These are phyloP conservation scores for Xylaria grammica DNA, from an alignment of 495 filamentous ascomycete species.

Conservation along the genomic window DNA sequence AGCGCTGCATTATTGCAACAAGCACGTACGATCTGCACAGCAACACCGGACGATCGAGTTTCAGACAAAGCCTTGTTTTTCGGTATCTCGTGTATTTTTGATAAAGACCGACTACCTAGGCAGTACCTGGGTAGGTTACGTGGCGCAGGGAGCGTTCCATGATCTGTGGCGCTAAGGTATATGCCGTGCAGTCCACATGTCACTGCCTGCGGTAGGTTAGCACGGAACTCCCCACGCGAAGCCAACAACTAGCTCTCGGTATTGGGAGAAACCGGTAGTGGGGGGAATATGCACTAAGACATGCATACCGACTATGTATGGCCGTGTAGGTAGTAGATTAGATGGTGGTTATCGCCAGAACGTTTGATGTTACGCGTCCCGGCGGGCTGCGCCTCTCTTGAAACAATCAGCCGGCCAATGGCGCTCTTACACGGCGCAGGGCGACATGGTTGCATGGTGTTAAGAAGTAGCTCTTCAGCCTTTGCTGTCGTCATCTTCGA, in stretches of 20 bases:
- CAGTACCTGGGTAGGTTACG: too few relatives aligned
- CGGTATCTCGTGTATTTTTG: too few relatives aligned
- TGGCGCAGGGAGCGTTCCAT: neutral
- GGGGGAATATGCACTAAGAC: neutral
- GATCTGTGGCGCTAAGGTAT: neutral
- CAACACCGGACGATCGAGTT: neutral
- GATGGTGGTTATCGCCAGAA: neutral
- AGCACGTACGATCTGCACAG: neutral
- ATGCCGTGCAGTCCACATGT: neutral
- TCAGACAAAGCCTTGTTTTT: constrained; percentile 1
- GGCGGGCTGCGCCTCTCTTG: constrained; percentile 11
- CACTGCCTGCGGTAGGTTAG: neutral
- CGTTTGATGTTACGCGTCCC: constrained; percentile 10
- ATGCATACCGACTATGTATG: neutral
- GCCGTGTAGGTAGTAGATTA: neutral
- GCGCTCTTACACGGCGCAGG: neutral
- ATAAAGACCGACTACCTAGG: too few relatives aligned
- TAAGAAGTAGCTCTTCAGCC: neutral
- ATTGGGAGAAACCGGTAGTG: neutral
- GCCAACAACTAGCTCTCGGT: neutral
- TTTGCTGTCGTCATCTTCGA: neutral
- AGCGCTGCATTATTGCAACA: too few relatives aligned
- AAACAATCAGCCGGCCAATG: constrained; percentile 3
- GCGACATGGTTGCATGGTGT: neutral
- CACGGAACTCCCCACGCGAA: constrained; percentile 15